Conservation (phyloP, 2,329 filamentous ascomycete species). For the Dactylellina drechsleri region DNA sequence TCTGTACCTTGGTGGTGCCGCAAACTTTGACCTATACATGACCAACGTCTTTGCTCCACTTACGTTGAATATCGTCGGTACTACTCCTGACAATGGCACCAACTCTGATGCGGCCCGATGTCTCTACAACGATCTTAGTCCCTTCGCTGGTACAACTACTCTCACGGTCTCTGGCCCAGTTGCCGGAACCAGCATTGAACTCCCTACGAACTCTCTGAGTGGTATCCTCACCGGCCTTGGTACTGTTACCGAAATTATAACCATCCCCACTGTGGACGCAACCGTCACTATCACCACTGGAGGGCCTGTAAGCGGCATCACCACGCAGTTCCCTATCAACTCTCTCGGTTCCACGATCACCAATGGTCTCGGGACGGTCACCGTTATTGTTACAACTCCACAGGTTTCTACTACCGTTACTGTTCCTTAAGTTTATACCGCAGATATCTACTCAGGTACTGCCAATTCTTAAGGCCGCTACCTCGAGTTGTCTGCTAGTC, state of each 20-base stretch:
- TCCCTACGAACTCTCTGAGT: not conserved
- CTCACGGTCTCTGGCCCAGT: not conserved
- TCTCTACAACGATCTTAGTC: not conserved
- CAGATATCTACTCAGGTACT: too few relatives aligned
- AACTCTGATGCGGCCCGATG: slow-evolving; percentile 2
- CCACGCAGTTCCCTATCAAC: too few relatives aligned
- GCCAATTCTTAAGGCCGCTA: too few relatives aligned
- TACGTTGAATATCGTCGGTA: not conserved
- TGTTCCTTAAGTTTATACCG: too few relatives aligned
- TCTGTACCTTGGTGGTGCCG: not conserved
- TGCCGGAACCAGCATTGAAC: not conserved
- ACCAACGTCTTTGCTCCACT: not conserved
- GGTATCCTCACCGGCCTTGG: not conserved
- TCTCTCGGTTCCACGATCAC: too few relatives aligned
- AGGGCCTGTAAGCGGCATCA: too few relatives aligned
- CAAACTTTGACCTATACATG: not conserved
- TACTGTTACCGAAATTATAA: not conserved
- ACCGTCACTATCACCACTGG: not conserved
- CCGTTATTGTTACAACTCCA: too few relatives aligned
- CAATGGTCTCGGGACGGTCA: too few relatives aligned
- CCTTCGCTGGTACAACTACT: not conserved
- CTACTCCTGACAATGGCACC: not conserved
- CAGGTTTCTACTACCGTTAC: too few relatives aligned
- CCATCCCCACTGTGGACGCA: not conserved
- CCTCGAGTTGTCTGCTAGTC: too few relatives aligned